These are phyloP conservation scores for Aspergillus hiratsukae DNA, from an alignment of 2,329 filamentous ascomycete species.

Conservation along the genomic window DNA sequence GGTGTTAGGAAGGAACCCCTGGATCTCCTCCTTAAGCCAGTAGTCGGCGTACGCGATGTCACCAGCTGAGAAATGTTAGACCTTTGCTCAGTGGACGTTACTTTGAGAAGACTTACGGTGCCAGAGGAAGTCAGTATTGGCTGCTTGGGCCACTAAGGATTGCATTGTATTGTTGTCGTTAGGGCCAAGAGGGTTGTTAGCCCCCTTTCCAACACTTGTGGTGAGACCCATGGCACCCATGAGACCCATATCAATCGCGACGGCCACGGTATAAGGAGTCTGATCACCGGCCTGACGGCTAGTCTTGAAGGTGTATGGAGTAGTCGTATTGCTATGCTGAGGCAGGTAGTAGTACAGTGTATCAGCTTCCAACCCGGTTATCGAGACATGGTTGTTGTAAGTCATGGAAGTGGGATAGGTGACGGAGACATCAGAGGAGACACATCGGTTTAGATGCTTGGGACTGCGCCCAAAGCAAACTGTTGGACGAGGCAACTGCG, in stretches of 20 bases:
- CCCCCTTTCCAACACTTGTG: background rate
- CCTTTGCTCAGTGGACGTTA: background rate
- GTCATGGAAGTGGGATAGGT: background rate
- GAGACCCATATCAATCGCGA: background rate
- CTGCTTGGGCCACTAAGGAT: background rate
- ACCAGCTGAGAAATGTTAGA: background rate
- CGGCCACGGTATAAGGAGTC: slow-evolving; percentile 18
- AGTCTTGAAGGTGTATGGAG: slow-evolving; percentile 18
- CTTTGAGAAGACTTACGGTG: background rate
- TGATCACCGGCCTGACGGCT: slow-evolving; percentile 14
- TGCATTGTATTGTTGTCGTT: background rate
- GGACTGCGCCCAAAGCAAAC: slow-evolving; percentile 25
- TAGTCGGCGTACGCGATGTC: background rate
- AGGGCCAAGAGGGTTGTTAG: background rate
- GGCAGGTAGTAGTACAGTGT: slow-evolving; percentile 23
- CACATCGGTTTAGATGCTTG: slow-evolving; percentile 16
- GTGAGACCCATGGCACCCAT: background rate
- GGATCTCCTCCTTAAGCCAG: background rate
- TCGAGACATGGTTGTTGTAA: slow-evolving; percentile 18
- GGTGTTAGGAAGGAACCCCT: background rate
- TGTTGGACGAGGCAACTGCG: slow-evolving; percentile 21
- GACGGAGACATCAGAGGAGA: background rate
- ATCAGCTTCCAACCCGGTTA: slow-evolving; percentile 15
- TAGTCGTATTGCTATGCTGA: slow-evolving; percentile 7
- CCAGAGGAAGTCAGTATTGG: background rate